phyloP scores from a whole-genome alignment of 2,329 filamentous ascomycete genomes.

The Botryosphaeria dothidea region DNA sequence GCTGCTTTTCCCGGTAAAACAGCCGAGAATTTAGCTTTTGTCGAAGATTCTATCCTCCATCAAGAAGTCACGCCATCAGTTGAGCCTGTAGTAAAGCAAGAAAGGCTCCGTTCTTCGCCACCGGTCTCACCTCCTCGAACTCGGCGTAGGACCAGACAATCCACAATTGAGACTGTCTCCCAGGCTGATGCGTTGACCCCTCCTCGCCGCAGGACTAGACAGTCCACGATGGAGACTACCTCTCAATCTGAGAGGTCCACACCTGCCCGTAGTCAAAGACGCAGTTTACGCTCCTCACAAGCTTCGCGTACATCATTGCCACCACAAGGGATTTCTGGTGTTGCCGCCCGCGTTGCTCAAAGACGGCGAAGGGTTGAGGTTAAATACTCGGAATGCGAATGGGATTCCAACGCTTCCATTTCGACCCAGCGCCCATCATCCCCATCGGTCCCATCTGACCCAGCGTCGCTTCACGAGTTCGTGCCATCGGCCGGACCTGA shows the following conservation, averaged over 20 bases:
- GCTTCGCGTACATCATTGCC: neutral
- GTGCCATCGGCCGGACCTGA: neutral
- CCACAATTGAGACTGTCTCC: neutral
- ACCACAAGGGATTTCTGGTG: neutral
- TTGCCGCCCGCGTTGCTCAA: neutral
- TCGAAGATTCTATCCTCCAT: neutral
- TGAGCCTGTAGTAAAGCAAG: neutral
- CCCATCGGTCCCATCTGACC: neutral
- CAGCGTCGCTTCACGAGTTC: neutral
- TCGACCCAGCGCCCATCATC: constrained; percentile 8
- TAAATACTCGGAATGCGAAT: constrained; percentile 14
- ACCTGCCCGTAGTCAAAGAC: neutral
- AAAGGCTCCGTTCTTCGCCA: neutral
- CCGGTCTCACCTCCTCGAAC: neutral
- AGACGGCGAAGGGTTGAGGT: neutral
- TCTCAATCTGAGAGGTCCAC: neutral
- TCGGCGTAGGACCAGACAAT: neutral
- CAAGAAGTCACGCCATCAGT: neutral
- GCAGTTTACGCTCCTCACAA: neutral
- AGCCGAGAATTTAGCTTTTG: neutral
- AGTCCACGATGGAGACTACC: neutral
- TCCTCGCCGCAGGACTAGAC: neutral
- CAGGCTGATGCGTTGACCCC: neutral
- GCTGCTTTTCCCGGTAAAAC: neutral
- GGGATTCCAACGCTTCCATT: constrained; percentile 4